Evolutionary conservation across 208 protist genomes (phyloP).

Genomic region (Leishmania braziliensis): DNA sequence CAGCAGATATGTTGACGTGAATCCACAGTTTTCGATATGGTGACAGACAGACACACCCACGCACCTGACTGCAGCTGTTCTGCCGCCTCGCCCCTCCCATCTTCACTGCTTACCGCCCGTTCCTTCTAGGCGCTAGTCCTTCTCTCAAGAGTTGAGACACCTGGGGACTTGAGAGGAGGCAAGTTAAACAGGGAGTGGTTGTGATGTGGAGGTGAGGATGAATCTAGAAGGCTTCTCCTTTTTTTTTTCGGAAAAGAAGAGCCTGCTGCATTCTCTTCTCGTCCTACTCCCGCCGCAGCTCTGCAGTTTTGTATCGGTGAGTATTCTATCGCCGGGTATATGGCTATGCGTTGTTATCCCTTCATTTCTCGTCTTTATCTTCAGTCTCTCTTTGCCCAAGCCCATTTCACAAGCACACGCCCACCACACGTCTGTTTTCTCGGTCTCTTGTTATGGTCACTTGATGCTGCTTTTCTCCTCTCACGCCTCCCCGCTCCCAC

Average conservation of each 20-base stretch:
- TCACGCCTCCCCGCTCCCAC: not conserved
- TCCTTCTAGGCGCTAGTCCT: not conserved
- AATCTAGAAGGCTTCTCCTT: not conserved
- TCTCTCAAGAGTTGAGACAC: not conserved
- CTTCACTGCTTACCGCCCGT: not conserved
- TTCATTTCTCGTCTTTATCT: not conserved
- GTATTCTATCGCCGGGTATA: not conserved
- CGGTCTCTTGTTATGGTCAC: not conserved
- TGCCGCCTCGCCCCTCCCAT: not conserved
- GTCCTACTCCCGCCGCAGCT: not conserved
- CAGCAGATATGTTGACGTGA: not conserved
- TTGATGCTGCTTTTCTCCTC: not conserved
- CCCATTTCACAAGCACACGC: not conserved
- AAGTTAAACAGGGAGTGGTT: not conserved
- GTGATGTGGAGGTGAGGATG: not conserved
- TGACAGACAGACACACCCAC: not conserved
- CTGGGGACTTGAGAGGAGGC: not conserved
- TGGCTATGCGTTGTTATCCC: not conserved
- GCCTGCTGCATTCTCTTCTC: not conserved
- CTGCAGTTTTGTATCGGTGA: not conserved
- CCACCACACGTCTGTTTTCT: not conserved
- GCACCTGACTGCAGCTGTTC: not conserved
- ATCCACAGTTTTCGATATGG: not conserved
- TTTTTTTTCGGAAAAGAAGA: not conserved
- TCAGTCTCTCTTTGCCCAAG: not conserved